A percentile compares a stretch with the other conserved stretches of the same genome.
Conservation (phyloP, 345 rosid species). For the Geranium rotundifolium region DNA sequence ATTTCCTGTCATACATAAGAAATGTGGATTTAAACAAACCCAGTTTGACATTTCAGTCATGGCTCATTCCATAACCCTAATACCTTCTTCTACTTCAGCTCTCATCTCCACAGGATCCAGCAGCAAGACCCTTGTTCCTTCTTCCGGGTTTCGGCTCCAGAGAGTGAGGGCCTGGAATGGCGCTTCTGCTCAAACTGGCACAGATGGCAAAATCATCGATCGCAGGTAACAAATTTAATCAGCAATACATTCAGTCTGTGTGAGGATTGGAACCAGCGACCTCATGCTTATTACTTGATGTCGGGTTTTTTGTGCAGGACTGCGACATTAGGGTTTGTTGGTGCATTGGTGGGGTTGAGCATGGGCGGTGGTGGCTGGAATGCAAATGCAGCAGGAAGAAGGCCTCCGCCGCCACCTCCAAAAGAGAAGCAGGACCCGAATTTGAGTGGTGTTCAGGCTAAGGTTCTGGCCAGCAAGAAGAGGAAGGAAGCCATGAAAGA, state of each 20-base stretch:
- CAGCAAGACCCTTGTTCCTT: no score
- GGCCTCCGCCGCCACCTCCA: conserved; percentile 54
- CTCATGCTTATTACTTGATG: neutral
- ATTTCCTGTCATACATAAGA: neutral
- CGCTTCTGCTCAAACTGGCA: neutral
- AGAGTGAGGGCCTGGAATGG: neutral
- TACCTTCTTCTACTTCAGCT: neutral
- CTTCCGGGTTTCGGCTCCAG: neutral
- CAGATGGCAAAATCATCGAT: neutral
- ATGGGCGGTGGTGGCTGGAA: conserved; percentile 16
- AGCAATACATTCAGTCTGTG: no score
- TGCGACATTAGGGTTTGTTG: conserved; percentile 29
- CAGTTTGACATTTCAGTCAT: neutral
- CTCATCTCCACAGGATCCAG: no score
- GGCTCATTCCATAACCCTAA: neutral
- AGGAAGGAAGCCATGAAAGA: conserved; percentile 42
- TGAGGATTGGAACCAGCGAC: no score
- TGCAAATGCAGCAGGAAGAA: conserved; percentile 48
- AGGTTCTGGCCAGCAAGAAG: conserved; percentile 72
- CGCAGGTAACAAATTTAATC: neutral
- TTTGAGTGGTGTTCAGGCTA: conserved; percentile 70
- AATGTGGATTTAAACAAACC: neutral
- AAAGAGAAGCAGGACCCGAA: conserved; percentile 62
- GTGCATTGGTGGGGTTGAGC: conserved; percentile 37
- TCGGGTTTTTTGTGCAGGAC: conserved; percentile 19